phyloP scores from a whole-genome alignment of 108 stramenopile species.

The Cylindrotheca fusiformis region DNA sequence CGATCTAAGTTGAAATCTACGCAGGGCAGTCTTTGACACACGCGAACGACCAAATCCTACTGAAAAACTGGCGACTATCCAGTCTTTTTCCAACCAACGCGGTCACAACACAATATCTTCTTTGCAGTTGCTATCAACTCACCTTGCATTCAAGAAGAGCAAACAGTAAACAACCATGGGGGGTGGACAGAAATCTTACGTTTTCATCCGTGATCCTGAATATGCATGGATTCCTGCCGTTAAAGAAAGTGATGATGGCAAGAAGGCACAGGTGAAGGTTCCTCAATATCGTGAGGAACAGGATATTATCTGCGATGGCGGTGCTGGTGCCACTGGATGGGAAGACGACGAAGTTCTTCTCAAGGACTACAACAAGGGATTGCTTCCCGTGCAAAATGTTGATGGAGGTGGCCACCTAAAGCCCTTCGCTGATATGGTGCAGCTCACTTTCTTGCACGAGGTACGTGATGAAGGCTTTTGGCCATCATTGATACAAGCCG shows the following conservation, averaged over 20 bases:
- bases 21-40: neutral
- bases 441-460: constrained; percentile 90
- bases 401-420: constrained; percentile 36
- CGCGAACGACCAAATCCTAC: no score
- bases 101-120: neutral
- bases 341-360: constrained; percentile 60
- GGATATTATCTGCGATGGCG: constrained; percentile 40
- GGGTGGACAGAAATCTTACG: constrained; percentile 23
- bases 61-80: no score
- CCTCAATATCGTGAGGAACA: constrained; percentile 45
- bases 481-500: neutral
- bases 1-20: constrained; percentile 5
- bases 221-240: constrained; percentile 45
- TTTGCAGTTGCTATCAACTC: neutral
- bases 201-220: constrained; percentile 42
- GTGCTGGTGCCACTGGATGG: constrained; percentile 21
- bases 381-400: constrained; percentile 76
- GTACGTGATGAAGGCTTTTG: constrained; percentile 19
- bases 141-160: neutral
- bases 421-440: constrained; percentile 73
- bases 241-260: constrained; percentile 27
- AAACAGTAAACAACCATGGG: constrained; percentile 16
- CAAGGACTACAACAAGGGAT: constrained; percentile 70
- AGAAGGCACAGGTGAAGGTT: constrained; percentile 34
- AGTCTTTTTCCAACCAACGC: no score